A percentile compares a stretch with the other conserved stretches of the same genome.
These are phyloP conservation scores for Irpex rosettiformis DNA, from an alignment of 1,284 basidiomycete species.

Conservation along the genomic window DNA sequence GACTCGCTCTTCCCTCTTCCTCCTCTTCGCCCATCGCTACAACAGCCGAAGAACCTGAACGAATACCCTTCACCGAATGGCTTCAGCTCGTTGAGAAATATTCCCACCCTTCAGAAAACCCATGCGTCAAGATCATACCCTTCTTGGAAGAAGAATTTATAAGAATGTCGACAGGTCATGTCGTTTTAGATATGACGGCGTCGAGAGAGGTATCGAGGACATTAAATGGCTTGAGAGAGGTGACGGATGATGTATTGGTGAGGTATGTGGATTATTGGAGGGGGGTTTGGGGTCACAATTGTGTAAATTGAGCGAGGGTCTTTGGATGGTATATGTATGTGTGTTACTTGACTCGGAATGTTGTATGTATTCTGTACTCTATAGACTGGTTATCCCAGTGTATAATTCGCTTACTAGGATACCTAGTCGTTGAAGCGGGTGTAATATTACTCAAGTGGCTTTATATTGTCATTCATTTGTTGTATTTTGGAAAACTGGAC, in stretches of 20 bases:
- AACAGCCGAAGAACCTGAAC: conserved; percentile 16
- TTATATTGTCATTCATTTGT: too few relatives aligned
- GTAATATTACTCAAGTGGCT: too few relatives aligned
- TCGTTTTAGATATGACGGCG: conserved; percentile 28
- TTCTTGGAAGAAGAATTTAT: conserved; percentile 34
- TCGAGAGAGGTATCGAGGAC: conserved; percentile 27
- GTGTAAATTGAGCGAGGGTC: background rate
- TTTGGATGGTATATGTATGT: background rate
- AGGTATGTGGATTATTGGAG: conserved; percentile 32
- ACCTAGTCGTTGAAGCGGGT: too few relatives aligned
- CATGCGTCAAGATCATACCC: conserved; percentile 28
- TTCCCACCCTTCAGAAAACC: conserved; percentile 23
- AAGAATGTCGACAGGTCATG: conserved; percentile 30
- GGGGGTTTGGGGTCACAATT: too few relatives aligned
- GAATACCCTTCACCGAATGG: conserved; percentile 30
- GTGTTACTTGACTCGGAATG: too few relatives aligned
- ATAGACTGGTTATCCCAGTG: too few relatives aligned
- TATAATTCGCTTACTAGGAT: too few relatives aligned
- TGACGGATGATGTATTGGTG: conserved; percentile 21
- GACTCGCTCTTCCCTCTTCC: conserved; percentile 20
- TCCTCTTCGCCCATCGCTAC: too few relatives aligned
- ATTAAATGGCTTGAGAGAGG: conserved; percentile 21
- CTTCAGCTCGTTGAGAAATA: conserved; percentile 18
- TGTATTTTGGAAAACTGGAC: too few relatives aligned
- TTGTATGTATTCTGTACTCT: too few relatives aligned